Base-by-base conservation (phyloP, 352 stramenopile genomes). In the Globisporangium orthogonon region DNA sequence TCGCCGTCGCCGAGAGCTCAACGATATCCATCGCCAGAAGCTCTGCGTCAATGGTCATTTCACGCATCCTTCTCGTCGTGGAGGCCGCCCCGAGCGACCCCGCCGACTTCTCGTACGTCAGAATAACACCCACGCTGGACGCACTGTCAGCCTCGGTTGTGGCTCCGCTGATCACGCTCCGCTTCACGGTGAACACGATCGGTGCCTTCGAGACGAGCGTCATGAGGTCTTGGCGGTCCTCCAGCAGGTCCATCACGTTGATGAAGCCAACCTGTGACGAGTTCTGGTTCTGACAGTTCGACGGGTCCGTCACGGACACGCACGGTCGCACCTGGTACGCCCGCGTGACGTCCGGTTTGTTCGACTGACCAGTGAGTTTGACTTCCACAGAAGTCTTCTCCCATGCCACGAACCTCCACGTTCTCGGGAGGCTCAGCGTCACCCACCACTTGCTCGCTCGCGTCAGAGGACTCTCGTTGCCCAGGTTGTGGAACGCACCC, bases 351-450 rank as follows among this genome's bases (percentile, higher is more conserved):
- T 68, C 59, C 11, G n/a, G 41, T 23, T 69, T 30, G 52, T 48
- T 75, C 55, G 30, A 60, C 54, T 54, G 43, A 13, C 52, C 60
- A 1, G 59, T 61, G 49, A 89, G 56, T 10, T 67, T 76, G n/a
- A 87, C 76, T 28, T 76, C 50, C 6, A 81, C 68, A 2, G 58
- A 65, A 49, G 82, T 90, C 54, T 70, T 83, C 31, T 70, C 61
- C 82, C 79, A 90, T 9, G 69, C 60, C 17, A 92, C 79, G 51
- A 89, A 92, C 55, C 78, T 71, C 82, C 82, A 92, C 28, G 65
- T 74, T 28, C 43, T 60, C 10, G 79, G 82, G 0, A 92, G 69
- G 2, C 63, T 78, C 43, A 92, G 82, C 1, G 76, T 78, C 54
- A 92, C 63, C 82, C 82, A 92, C 79, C 82, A 92, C 7, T 86